Evolutionary conservation across 306 rosid species (phyloP).

Genomic region (Glycine soja): DNA sequence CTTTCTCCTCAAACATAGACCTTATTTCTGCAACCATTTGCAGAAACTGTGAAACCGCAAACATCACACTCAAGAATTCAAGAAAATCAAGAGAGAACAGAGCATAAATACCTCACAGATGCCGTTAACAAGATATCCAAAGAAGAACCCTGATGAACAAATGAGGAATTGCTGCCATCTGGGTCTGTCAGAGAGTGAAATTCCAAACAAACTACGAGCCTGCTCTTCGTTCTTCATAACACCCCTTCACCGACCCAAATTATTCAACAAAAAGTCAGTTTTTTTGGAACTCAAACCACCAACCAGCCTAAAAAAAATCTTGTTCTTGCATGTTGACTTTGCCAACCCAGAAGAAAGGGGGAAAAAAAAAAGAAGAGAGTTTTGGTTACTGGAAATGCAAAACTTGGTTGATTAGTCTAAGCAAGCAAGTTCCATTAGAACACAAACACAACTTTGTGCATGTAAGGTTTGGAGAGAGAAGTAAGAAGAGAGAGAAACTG

Average conservation of each 20-base stretch:
- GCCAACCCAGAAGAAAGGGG: not conserved
- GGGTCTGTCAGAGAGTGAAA: constrained; percentile 87
- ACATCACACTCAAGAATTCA: constrained; percentile 19
- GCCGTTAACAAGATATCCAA: constrained; percentile 93
- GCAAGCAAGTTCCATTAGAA: too few relatives aligned
- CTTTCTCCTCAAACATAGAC: not conserved
- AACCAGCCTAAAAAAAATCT: constrained; percentile 15
- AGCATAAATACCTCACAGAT: constrained; percentile 78
- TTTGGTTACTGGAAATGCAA: not conserved
- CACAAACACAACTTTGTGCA: constrained; percentile 26
- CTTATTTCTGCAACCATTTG: constrained; percentile 13
- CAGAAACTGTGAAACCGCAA: constrained; percentile 29
- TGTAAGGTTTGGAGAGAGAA: constrained; percentile 45
- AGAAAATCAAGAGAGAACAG: constrained; percentile 18
- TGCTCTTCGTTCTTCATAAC: constrained; percentile 78
- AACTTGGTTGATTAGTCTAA: too few relatives aligned
- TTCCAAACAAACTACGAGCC: constrained; percentile 81
- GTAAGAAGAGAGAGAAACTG: not conserved
- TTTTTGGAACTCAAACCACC: constrained; percentile 1
- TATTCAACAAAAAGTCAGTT: constrained; percentile 39
- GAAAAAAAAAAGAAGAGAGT: not conserved
- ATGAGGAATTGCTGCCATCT: constrained; percentile 90
- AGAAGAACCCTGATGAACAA: constrained; percentile 96
- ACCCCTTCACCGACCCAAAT: constrained; percentile 33
- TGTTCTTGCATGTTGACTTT: constrained; percentile 74